A percentile compares a stretch with the other conserved stretches of the same genome.
Evolutionary conservation across 2,329 filamentous ascomycete species (phyloP).

Genomic region (Colletotrichum coccodes): DNA sequence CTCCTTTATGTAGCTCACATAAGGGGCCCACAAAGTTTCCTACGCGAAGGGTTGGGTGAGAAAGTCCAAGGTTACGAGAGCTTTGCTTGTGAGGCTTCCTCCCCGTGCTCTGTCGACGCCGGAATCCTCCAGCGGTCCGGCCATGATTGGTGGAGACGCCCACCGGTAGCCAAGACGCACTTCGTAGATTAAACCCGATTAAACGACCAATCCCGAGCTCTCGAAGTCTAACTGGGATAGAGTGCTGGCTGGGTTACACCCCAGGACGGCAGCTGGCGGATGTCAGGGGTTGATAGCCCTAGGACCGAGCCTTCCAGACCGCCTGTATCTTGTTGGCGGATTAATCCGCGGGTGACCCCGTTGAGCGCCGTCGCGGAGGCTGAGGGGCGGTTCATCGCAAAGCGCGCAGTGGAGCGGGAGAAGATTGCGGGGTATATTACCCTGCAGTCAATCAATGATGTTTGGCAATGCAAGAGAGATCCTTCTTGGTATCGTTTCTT

Average conservation of each 20-base stretch:
- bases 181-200: conserved; percentile 11
- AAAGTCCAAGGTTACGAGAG: neutral
- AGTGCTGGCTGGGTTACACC: neutral
- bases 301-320: neutral
- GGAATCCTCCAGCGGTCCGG: neutral
- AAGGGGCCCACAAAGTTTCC: neutral
- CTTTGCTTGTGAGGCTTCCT: neutral
- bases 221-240: conserved; percentile 1
- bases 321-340: conserved; percentile 22
- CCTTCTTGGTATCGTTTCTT: neutral
- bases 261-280: neutral
- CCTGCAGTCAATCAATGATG: neutral
- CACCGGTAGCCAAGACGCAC: conserved; percentile 1
- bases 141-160: conserved; percentile 16
- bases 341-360: conserved; percentile 6
- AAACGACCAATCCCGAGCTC: conserved; percentile 14
- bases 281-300: neutral
- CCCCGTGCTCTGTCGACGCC: neutral
- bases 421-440: neutral
- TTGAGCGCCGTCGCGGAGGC: neutral
- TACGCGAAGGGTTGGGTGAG: neutral
- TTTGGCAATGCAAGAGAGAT: neutral
- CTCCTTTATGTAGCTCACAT: conserved; percentile 11
- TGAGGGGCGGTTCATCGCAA: neutral
- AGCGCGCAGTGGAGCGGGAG: neutral